phyloP scores from a whole-genome alignment of 2,329 filamentous ascomycete species.

The Bipolaris sorokiniana region DNA sequence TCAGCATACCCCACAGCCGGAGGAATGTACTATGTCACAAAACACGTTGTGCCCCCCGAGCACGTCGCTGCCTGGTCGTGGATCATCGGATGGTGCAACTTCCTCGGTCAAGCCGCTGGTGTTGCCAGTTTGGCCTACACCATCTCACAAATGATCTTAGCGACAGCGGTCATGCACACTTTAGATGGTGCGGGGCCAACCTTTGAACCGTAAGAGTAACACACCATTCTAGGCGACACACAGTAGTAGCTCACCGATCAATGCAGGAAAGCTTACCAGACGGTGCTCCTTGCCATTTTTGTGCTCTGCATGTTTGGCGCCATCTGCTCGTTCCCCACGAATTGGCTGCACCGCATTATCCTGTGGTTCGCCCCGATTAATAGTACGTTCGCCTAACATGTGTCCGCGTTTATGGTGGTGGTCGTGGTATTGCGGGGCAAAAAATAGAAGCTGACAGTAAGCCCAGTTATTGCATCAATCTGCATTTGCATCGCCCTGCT shows the following conservation, averaged over 20 bases:
- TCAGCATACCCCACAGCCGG: constrained; percentile 71
- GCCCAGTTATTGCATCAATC: constrained; percentile 62
- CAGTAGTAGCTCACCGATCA: constrained; percentile 13
- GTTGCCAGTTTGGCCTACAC: constrained; percentile 68
- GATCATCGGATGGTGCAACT: constrained; percentile 72
- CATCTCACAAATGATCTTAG: constrained; percentile 68
- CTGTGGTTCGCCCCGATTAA: constrained; percentile 72
- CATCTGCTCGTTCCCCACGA: constrained; percentile 68
- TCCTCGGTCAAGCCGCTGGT: constrained; percentile 68
- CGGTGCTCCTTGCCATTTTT: constrained; percentile 63
- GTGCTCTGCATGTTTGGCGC: constrained; percentile 62
- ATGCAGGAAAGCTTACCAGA: constrained; percentile 62
- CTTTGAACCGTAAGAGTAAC: constrained; percentile 61
- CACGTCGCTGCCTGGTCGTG: constrained; percentile 68
- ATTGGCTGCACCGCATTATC: constrained; percentile 64
- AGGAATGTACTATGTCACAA: constrained; percentile 72
- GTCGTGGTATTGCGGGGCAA: neutral
- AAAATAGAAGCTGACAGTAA: constrained; percentile 11
- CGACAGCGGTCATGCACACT: constrained; percentile 67
- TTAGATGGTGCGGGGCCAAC: constrained; percentile 58
- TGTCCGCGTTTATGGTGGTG: too few relatives aligned
- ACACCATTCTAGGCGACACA: constrained; percentile 1
- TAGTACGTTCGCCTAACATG: constrained; percentile 47
- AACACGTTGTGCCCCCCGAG: constrained; percentile 66
- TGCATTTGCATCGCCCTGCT: constrained; percentile 65